A percentile compares a stretch with the other conserved stretches of the same genome.
Evolutionary conservation across 1,139 yeast species (phyloP).

Genomic region (Taphrina populina): DNA sequence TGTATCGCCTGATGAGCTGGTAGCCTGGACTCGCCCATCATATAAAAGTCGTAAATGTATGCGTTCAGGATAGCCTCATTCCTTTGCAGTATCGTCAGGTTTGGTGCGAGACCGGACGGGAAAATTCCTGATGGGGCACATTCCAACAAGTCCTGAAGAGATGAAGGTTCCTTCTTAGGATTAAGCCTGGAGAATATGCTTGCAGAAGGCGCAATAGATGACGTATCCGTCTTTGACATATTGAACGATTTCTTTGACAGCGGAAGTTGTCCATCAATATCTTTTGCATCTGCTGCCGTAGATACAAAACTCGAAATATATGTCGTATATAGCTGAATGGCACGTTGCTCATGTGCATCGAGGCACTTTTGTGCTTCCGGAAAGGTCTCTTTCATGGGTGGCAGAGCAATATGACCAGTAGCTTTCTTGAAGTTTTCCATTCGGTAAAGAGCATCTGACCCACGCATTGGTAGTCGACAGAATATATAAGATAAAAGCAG

Average conservation of each 20-base stretch:
- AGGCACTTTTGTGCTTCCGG: slow-evolving; percentile 27
- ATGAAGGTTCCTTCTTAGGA: slow-evolving; percentile 2
- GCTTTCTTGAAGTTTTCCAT: slow-evolving; percentile 7
- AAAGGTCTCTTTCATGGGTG: slow-evolving; percentile 9
- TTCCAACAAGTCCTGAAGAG: slow-evolving; percentile 20
- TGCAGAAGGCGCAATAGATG: not conserved
- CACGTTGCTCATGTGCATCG: slow-evolving; percentile 30
- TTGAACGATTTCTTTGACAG: slow-evolving; percentile 12
- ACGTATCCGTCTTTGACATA: not conserved
- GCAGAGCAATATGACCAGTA: slow-evolving; percentile 20
- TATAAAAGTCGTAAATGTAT: slow-evolving; percentile 34
- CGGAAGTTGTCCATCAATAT: slow-evolving; percentile 22
- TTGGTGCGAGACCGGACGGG: slow-evolving; percentile 31
- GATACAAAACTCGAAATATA: slow-evolving; percentile 24
- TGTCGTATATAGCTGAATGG: slow-evolving; percentile 27
- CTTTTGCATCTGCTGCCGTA: slow-evolving; percentile 17
- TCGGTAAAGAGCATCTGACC: slow-evolving; percentile 20
- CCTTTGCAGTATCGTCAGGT: slow-evolving; percentile 14
- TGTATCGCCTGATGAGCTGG: slow-evolving; percentile 25
- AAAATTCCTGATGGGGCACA: slow-evolving; percentile 25
- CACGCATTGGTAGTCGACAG: slow-evolving; percentile 32
- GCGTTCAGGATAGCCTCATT: slow-evolving; percentile 28
- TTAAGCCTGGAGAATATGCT: slow-evolving; percentile 26
- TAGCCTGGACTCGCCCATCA: slow-evolving; percentile 26
- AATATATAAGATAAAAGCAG: slow-evolving; percentile 27